These are phyloP conservation scores for Abrus precatorius DNA, from an alignment of 306 rosid genomes.

Conservation along the genomic window DNA sequence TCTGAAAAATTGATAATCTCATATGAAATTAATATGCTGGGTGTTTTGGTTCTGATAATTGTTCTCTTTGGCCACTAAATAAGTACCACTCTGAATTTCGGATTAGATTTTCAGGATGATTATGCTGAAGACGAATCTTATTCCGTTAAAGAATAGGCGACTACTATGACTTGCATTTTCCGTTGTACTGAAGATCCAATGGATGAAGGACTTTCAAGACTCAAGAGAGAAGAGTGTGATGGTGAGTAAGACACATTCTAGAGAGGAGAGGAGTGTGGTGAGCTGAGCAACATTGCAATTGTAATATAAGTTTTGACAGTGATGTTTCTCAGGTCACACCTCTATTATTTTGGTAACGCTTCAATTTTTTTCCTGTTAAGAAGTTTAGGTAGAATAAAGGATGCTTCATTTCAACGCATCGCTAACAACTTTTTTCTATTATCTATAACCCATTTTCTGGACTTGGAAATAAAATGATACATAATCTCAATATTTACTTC, in stretches of 20 bases:
- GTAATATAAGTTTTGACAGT: slow-evolving; percentile 59
- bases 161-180: slow-evolving; percentile 6
- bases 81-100: slow-evolving; percentile 1
- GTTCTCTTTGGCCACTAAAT: neutral
- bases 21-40: neutral
- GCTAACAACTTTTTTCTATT: neutral
- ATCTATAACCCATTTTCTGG: neutral
- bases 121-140: neutral
- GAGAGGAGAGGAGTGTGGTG: slow-evolving; percentile 42
- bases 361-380: no score
- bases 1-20: no score
- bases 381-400: neutral
- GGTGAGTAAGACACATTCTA: neutral
- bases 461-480: neutral
- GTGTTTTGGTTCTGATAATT: neutral
- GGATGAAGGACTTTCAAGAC: slow-evolving; percentile 3
- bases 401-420: neutral
- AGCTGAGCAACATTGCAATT: slow-evolving; percentile 51
- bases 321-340: slow-evolving; percentile 56
- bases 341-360: slow-evolving; percentile 42
- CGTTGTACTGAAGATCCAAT: slow-evolving; percentile 18
- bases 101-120: slow-evolving; percentile 41
- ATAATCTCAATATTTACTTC: neutral
- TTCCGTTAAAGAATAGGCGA: neutral
- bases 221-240: slow-evolving; percentile 36